Base-by-base conservation (phyloP, 1,139 yeast genomes). In the Candida tunisiensis region DNA sequence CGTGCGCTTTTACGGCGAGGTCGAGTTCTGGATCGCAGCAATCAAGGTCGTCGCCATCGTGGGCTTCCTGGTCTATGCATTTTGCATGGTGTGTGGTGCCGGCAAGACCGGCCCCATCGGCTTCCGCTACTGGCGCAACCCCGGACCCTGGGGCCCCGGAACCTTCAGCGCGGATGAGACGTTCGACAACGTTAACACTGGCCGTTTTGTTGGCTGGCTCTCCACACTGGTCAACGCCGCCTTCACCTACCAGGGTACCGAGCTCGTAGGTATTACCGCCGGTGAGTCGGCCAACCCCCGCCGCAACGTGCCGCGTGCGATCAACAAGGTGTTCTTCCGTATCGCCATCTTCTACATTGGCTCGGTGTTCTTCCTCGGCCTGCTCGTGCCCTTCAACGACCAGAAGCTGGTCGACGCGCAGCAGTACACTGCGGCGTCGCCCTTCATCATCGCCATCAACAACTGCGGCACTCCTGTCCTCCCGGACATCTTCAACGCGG, bases 71-170 rank as follows among this genome's bases (percentile, higher is more conserved):
- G 42, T 72, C 19, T 79, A 77, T 53, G 74, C 88, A 0, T 69
- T 79, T 35, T 71, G 83, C 9, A 79, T 79, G 93, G 67, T 74
- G 31, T 93, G 93, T 12, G 93, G 91, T 12, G 78, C 78, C 46
- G 55, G 73, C 64, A 27, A 71, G 72, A 21, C 85, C 67, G 24
- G 74, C 67, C 39, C 71, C 70, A 23, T 56, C 17, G 57, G 63
- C 24, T 91, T 91, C 26, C 55, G 71, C 32, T 75, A 72, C 45
- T 75, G 85, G 79, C 41, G 44, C 5, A 48, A 62, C 23, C 69
- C 69, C 3, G 64, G 65, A 15, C 59, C 72, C 1, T 51, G 59
- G 27, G 57, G 65, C 8, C 55, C 62, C 1, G 91, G 88, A 1
- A 37, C 51, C 6, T 38, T 55, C 34, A 59, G 72, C 1, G 66